Percentiles rank a stretch among this genome's conserved stretches.
These are phyloP conservation scores for Brasenia schreberi DNA, from an alignment of 164 flowering plant species.

Conservation along the genomic window DNA sequence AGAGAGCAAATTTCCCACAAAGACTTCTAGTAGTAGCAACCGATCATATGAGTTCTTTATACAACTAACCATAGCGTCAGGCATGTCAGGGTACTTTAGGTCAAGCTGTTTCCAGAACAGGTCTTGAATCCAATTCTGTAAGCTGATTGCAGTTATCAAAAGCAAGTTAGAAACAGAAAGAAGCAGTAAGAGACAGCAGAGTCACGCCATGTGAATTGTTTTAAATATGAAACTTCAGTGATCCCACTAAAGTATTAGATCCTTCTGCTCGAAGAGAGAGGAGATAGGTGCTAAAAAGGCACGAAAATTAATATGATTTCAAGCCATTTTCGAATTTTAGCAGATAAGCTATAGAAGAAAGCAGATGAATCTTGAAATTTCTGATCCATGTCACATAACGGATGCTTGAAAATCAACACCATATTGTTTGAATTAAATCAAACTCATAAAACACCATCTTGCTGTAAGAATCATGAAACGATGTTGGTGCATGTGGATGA, in stretches of 20 bases:
- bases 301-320: background rate
- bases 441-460: too few species aligned
- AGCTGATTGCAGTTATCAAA: constrained; percentile 26
- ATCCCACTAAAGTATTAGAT: too few species aligned
- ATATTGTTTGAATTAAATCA: too few species aligned
- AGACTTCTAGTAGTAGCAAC: background rate
- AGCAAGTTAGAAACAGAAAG: background rate
- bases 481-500: too few species aligned
- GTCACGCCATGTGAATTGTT: too few species aligned
- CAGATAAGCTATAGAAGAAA: background rate
- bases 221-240: too few species aligned
- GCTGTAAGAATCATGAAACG: too few species aligned
- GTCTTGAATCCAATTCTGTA: constrained; percentile 93
- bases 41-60: background rate
- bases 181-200: background rate
- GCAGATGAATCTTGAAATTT: background rate
- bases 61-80: constrained; percentile 70
- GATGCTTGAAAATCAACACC: too few species aligned
- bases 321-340: background rate
- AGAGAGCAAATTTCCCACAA: background rate
- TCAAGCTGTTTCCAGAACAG: constrained; percentile 93
- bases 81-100: constrained; percentile 75
- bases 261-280: background rate
- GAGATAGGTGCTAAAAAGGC: background rate
- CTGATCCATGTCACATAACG: background rate